Evolutionary conservation across 768 basidiomycete species (phyloP).

Genomic region (Floccularia luteovirens): DNA sequence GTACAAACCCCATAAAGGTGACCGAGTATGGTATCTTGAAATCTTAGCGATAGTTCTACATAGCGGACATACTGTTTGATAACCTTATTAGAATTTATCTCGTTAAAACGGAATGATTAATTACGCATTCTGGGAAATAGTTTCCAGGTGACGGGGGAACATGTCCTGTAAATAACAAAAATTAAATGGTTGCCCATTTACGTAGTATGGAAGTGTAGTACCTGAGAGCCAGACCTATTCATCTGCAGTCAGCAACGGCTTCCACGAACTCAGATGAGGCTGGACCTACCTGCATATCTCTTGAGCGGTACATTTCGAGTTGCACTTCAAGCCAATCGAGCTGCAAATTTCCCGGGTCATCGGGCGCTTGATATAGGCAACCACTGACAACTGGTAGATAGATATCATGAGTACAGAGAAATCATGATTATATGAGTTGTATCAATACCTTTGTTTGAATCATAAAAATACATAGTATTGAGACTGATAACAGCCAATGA

Average conservation of each 20-base stretch:
- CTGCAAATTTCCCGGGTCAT: constrained; percentile 84
- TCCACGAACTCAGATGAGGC: background rate
- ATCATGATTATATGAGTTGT: constrained; percentile 1
- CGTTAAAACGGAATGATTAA: constrained; percentile 16
- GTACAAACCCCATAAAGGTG: constrained; percentile 68
- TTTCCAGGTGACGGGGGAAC: constrained; percentile 77
- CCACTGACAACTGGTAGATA: constrained; percentile 60
- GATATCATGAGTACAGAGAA: constrained; percentile 5
- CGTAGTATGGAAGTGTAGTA: constrained; percentile 16
- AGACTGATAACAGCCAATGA: constrained; percentile 73
- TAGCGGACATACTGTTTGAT: constrained; percentile 52
- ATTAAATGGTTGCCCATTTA: constrained; percentile 1
- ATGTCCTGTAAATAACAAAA: constrained; percentile 47
- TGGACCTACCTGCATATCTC: constrained; percentile 63
- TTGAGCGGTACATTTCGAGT: constrained; percentile 53
- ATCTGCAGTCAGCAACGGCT: background rate
- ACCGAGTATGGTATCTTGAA: constrained; percentile 83
- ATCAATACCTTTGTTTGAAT: constrained; percentile 71
- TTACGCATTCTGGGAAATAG: constrained; percentile 82
- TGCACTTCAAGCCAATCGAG: constrained; percentile 91
- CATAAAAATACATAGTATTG: constrained; percentile 90
- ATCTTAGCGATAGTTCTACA: constrained; percentile 68
- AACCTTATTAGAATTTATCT: constrained; percentile 9
- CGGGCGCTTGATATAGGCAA: constrained; percentile 50
- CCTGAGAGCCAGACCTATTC: constrained; percentile 40